Conservation (phyloP, 495 filamentous ascomycete species). For the Elasticomyces elasticus region DNA sequence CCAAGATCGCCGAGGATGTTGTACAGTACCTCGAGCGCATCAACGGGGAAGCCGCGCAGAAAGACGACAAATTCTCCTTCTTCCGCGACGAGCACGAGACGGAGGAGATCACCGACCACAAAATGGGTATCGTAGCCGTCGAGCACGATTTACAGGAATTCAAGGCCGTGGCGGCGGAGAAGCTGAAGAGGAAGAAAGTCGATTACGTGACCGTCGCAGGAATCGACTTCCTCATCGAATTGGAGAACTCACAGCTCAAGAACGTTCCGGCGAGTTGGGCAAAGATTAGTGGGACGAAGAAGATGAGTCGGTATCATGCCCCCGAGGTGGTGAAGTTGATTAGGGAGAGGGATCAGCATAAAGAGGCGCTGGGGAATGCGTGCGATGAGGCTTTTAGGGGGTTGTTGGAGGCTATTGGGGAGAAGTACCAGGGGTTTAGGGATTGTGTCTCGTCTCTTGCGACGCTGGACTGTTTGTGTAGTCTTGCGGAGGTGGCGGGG, state of each 20-base stretch:
- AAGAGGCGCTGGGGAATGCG: conserved; percentile 80
- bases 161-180: conserved; percentile 57
- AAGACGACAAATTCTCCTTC: conserved; percentile 88
- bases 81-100: conserved; percentile 80
- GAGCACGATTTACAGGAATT: conserved; percentile 79
- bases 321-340: conserved; percentile 75
- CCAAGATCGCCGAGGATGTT: conserved; percentile 61
- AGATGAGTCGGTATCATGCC: conserved; percentile 85
- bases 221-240: conserved; percentile 90
- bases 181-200: conserved; percentile 59
- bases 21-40: conserved; percentile 70
- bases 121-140: conserved; percentile 81
- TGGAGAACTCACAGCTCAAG: conserved; percentile 70
- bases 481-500: conserved; percentile 68
- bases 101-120: conserved; percentile 74
- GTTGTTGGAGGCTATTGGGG: conserved; percentile 61
- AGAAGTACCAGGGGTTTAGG: conserved; percentile 77
- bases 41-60: conserved; percentile 70
- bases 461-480: conserved; percentile 81
- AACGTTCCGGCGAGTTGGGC: conserved; percentile 86
- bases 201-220: conserved; percentile 72
- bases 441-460: conserved; percentile 81
- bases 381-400: conserved; percentile 75
- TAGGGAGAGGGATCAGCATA: conserved; percentile 87
- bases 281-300: conserved; percentile 91